Evolutionary conservation across 2,329 filamentous ascomycete genomes (phyloP).

Genomic region (Niveomyces coronatus): DNA sequence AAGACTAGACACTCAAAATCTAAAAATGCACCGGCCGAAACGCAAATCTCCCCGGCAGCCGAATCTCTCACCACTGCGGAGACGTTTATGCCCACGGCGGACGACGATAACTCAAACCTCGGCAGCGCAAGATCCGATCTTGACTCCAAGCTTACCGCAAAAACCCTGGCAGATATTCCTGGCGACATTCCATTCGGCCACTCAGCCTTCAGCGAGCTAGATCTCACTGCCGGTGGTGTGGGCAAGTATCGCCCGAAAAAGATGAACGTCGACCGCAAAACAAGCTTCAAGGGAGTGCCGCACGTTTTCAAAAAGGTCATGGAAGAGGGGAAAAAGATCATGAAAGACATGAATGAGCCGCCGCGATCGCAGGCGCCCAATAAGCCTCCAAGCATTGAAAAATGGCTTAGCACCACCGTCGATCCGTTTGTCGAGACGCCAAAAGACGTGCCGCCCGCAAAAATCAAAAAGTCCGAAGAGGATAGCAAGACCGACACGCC

Average conservation of each 20-base stretch:
- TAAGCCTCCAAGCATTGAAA: constrained; percentile 54
- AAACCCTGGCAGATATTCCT: constrained; percentile 44
- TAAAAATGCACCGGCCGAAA: constrained; percentile 12
- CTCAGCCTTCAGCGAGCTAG: constrained; percentile 56
- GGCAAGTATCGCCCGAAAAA: constrained; percentile 30
- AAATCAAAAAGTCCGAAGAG: constrained; percentile 2
- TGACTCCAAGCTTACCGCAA: constrained; percentile 30
- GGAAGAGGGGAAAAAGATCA: constrained; percentile 53
- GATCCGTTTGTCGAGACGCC: constrained; percentile 47
- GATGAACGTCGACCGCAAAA: constrained; percentile 39
- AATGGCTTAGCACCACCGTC: constrained; percentile 52
- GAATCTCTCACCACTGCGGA: no score
- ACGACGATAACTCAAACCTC: constrained; percentile 20
- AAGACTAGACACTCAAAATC: constrained; percentile 15
- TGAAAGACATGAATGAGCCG: constrained; percentile 49
- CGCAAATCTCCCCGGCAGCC: constrained; percentile 1
- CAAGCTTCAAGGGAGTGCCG: constrained; percentile 51
- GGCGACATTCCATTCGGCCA: constrained; percentile 53
- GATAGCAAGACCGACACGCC: background rate
- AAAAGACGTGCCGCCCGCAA: constrained; percentile 10
- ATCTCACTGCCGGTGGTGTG: constrained; percentile 41
- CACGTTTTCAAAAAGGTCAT: constrained; percentile 55
- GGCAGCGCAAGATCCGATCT: constrained; percentile 22
- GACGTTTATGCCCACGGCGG: constrained; percentile 17
- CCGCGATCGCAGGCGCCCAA: constrained; percentile 39